Evolutionary conservation across 371 early-diverging fungal species (phyloP).

Genomic region (Encephalitozoon intestinalis): DNA sequence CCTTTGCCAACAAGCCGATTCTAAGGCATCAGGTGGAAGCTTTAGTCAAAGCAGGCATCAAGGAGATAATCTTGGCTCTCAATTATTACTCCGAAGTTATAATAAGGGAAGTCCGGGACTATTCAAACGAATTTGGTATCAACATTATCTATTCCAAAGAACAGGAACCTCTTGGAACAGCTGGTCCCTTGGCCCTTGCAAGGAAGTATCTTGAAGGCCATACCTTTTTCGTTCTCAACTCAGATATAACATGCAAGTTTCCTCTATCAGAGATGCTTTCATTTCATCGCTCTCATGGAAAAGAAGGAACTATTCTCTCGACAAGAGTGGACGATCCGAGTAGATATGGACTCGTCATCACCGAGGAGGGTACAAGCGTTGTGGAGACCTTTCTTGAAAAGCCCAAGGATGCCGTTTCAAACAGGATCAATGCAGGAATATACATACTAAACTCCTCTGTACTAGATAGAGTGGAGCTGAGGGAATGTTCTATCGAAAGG

Average conservation of each 20-base stretch:
- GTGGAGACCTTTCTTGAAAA: constrained; percentile 94
- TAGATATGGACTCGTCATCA: constrained; percentile 88
- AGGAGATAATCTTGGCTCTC: constrained; percentile 89
- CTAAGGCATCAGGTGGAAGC: constrained; percentile 95
- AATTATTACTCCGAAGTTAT: constrained; percentile 83
- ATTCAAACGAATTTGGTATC: constrained; percentile 67
- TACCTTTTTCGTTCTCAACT: constrained; percentile 94
- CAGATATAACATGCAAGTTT: constrained; percentile 93
- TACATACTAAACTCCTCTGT: constrained; percentile 86
- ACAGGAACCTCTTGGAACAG: constrained; percentile 87
- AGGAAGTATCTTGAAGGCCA: constrained; percentile 71
- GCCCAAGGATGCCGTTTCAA: constrained; percentile 78
- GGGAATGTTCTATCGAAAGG: constrained; percentile 67
- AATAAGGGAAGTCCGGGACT: constrained; percentile 73
- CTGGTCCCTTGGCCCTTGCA: constrained; percentile 89
- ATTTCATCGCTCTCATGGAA: constrained; percentile 65
- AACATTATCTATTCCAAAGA: constrained; percentile 90
- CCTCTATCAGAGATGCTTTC: constrained; percentile 76
- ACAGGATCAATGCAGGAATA: constrained; percentile 96
- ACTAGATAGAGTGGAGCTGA: constrained; percentile 75
- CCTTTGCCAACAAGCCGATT: constrained; percentile 96
- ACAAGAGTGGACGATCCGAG: constrained; percentile 92
- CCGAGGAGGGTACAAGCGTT: constrained; percentile 61
- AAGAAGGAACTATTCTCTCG: constrained; percentile 63
- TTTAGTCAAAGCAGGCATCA: constrained; percentile 84